Evolutionary conservation across 495 filamentous ascomycete species (phyloP).

Genomic region (Filosporella fistucella): DNA sequence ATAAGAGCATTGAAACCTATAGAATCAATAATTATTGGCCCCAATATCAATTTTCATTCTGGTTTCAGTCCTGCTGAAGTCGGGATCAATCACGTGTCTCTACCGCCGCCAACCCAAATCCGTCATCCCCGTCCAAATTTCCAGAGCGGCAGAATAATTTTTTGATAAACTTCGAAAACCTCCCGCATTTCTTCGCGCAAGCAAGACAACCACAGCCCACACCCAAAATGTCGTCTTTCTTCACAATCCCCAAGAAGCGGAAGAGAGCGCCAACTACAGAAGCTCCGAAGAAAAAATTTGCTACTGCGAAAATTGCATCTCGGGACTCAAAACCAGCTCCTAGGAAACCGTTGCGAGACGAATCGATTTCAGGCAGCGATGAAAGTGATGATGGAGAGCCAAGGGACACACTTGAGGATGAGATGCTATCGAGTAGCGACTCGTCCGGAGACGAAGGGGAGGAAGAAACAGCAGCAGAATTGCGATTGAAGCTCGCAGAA

Average conservation of each 20-base stretch:
- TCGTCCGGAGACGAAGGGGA: conserved; percentile 46
- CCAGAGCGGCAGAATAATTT: conserved; percentile 17
- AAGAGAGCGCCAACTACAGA: conserved; percentile 49
- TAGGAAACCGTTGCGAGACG: conserved; percentile 27
- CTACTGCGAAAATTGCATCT: conserved; percentile 29
- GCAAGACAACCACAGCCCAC: background rate
- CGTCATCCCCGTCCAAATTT: background rate
- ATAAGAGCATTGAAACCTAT: too few species aligned
- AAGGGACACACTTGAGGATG: conserved; percentile 15
- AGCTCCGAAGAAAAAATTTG: conserved; percentile 37
- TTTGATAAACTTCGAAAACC: background rate
- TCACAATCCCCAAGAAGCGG: conserved; percentile 78
- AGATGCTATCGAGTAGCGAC: conserved; percentile 38
- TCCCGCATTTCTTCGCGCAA: background rate
- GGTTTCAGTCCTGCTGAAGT: too few species aligned
- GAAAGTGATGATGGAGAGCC: conserved; percentile 51
- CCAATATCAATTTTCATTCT: too few species aligned
- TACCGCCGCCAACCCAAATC: background rate
- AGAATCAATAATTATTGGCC: too few species aligned
- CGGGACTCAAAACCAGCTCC: conserved; percentile 29
- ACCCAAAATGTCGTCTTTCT: conserved; percentile 74
- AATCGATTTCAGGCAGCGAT: conserved; percentile 85
- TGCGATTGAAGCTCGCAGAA: conserved; percentile 83
- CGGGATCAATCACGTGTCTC: conserved; percentile 6
- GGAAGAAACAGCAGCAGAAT: conserved; percentile 78